These are phyloP conservation scores for Hippophae tibetana DNA, from an alignment of 306 rosid genomes.

Conservation along the genomic window DNA sequence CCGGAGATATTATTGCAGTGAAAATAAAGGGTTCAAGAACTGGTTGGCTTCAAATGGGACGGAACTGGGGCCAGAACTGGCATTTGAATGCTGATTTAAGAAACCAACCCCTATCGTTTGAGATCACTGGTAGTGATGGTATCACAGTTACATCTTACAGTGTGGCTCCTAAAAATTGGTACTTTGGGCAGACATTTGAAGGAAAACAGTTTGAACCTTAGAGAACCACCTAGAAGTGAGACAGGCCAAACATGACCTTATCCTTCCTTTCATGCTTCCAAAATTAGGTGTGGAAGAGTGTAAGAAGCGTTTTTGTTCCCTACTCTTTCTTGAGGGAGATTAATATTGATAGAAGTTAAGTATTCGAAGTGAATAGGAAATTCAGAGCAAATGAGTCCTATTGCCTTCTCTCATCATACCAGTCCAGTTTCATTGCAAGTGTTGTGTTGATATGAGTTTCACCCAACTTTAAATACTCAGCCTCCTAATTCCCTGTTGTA, in stretches of 20 bases:
- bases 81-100: slow-evolving; percentile 67
- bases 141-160: slow-evolving; percentile 59
- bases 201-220: slow-evolving; percentile 74
- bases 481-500: too few relatives aligned
- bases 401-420: too few relatives aligned
- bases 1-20: slow-evolving; percentile 60
- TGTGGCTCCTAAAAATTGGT: slow-evolving; percentile 80
- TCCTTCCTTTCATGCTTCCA: slow-evolving; percentile 2
- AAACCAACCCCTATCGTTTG: slow-evolving; percentile 84
- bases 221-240: slow-evolving; percentile 16
- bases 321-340: too few relatives aligned
- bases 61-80: slow-evolving; percentile 99
- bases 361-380: too few relatives aligned
- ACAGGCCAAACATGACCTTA: slow-evolving; percentile 6
- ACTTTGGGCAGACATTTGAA: slow-evolving; percentile 86
- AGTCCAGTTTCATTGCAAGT: too few relatives aligned
- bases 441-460: too few relatives aligned
- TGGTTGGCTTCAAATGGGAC: slow-evolving; percentile 95
- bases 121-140: slow-evolving; percentile 64
- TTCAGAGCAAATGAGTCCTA: too few relatives aligned
- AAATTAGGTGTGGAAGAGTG: too few relatives aligned
- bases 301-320: too few relatives aligned
- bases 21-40: slow-evolving; percentile 89
- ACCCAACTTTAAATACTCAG: too few relatives aligned
- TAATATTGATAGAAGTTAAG: too few relatives aligned